Percentiles rank a stretch among this genome's conserved stretches.
Evolutionary conservation across 441 rosid species (phyloP).

Genomic region (Syzygium malaccense): DNA sequence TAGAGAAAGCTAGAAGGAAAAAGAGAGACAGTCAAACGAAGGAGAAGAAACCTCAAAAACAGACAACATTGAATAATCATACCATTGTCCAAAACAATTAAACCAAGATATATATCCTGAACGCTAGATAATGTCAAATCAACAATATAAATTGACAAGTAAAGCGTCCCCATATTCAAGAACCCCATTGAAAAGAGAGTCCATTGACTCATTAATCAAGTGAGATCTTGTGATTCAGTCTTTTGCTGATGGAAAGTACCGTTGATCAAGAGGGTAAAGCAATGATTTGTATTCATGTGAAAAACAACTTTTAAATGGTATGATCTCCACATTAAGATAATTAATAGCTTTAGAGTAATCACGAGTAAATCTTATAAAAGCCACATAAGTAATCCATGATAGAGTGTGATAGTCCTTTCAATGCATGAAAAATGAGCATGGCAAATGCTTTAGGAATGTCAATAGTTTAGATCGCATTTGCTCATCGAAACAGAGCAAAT

Average conservation of each 20-base stretch:
- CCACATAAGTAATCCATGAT: background rate
- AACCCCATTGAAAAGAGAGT: background rate
- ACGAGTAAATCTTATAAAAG: background rate
- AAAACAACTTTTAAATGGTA: background rate
- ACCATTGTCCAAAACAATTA: background rate
- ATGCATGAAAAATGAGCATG: background rate
- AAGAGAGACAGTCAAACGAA: background rate
- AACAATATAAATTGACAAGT: background rate
- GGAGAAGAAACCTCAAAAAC: background rate
- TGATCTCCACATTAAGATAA: background rate
- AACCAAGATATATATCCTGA: background rate
- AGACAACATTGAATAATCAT: background rate
- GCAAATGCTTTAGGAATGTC: background rate
- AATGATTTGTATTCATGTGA: background rate
- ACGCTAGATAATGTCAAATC: background rate
- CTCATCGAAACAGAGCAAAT: background rate
- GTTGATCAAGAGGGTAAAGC: background rate
- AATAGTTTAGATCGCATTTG: background rate
- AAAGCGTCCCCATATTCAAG: background rate
- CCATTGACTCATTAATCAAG: background rate
- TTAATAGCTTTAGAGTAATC: background rate
- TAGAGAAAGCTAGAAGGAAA: background rate
- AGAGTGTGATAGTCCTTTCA: background rate
- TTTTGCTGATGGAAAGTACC: background rate
- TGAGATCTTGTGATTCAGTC: background rate